Conservation (phyloP, 345 rosid genomes). For the Hibiscus syriacus region DNA sequence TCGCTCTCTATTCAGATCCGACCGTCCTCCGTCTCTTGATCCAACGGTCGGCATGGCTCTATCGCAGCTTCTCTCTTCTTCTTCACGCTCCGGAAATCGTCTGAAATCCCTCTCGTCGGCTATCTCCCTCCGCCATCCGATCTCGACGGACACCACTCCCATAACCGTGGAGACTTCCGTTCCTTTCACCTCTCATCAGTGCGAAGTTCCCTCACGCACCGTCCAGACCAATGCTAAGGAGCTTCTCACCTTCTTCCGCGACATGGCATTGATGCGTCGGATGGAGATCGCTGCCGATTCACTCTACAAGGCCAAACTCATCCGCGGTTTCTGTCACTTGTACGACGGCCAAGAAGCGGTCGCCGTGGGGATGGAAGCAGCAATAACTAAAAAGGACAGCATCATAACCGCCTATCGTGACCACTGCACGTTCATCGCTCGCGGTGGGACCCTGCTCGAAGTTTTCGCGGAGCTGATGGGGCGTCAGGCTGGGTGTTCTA, state of each 20-base stretch:
- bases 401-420: conserved; percentile 91
- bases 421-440: conserved; percentile 74
- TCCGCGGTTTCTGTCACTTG: conserved; percentile 93
- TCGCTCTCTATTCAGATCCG: neutral
- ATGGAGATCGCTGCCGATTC: neutral
- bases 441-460: conserved; percentile 76
- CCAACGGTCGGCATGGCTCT: conserved; percentile 66
- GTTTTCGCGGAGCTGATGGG: conserved; percentile 92
- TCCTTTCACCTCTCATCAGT: conserved; percentile 38
- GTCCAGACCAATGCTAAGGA: conserved; percentile 59
- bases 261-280: conserved; percentile 47
- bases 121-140: conserved; percentile 37
- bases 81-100: conserved; percentile 9
- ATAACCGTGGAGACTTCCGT: conserved; percentile 78
- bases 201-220: conserved; percentile 53
- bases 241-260: conserved; percentile 65
- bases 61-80: conserved; percentile 26
- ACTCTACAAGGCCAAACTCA: conserved; percentile 18
- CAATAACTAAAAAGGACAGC: conserved; percentile 69
- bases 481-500: conserved; percentile 70
- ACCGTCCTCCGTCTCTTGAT: neutral
- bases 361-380: conserved; percentile 17
- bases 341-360: conserved; percentile 98
- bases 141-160: conserved; percentile 66
- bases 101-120: conserved; percentile 32